Conservation (phyloP, 805 yeast species). For the Candida piceae region DNA sequence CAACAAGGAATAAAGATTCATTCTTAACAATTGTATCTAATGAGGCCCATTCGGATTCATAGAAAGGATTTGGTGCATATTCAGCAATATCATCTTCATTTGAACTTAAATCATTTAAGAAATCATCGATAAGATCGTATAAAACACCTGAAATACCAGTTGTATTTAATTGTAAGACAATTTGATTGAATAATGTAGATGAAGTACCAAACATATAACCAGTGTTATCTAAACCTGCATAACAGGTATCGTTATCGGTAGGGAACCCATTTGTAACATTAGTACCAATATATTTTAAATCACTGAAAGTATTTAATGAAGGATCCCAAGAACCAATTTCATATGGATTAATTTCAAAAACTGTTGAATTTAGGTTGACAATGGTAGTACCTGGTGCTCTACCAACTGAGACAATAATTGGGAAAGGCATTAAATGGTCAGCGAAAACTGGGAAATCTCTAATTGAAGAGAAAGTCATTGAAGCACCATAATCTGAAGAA, state of each 20-base stretch:
- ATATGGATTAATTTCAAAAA: constrained; percentile 57
- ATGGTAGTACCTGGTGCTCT: constrained; percentile 57
- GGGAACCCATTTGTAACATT: constrained; percentile 56
- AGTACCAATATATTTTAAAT: constrained; percentile 68
- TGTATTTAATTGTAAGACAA: constrained; percentile 52
- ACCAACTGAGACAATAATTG: constrained; percentile 60
- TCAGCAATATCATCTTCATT: constrained; percentile 65
- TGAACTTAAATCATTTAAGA: constrained; percentile 37
- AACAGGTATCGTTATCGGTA: constrained; percentile 39
- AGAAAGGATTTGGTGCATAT: constrained; percentile 70
- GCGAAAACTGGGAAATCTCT: constrained; percentile 57
- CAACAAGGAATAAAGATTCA: constrained; percentile 52
- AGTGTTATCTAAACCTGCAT: constrained; percentile 70
- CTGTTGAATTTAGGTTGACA: constrained; percentile 62
- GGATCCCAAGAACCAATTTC: constrained; percentile 91
- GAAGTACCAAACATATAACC: constrained; percentile 83
- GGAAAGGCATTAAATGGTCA: constrained; percentile 66
- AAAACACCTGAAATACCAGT: constrained; percentile 45
- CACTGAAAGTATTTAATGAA: constrained; percentile 57
- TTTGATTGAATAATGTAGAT: constrained; percentile 70
- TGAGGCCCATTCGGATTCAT: constrained; percentile 35
- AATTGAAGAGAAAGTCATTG: constrained; percentile 52
- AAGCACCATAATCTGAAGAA: constrained; percentile 57
- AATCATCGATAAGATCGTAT: constrained; percentile 37
- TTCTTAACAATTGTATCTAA: constrained; percentile 34